These are phyloP conservation scores for Suhomyces atakaporum DNA, from an alignment of 1,139 yeast genomes.

Conservation along the genomic window DNA sequence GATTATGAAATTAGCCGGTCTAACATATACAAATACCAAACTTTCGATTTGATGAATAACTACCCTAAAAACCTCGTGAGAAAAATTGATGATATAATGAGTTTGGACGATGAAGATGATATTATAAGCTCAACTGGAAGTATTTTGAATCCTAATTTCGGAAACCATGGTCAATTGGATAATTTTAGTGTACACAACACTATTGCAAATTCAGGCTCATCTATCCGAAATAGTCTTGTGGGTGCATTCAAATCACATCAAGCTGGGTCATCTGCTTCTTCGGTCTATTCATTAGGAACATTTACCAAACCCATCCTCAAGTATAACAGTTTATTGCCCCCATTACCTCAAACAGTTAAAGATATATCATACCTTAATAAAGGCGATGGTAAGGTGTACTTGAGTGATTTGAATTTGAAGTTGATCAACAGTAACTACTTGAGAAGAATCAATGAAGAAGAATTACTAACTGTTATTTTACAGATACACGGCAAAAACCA, in stretches of 20 bases:
- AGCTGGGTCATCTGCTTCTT: constrained; percentile 30
- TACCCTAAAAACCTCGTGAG: constrained; percentile 35
- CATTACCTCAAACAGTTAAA: constrained; percentile 31
- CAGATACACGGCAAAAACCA: constrained; percentile 17
- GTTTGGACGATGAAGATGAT: constrained; percentile 16
- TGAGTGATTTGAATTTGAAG: constrained; percentile 46
- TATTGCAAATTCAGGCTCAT: constrained; percentile 4
- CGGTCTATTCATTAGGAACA: constrained; percentile 33
- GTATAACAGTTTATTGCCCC: constrained; percentile 43
- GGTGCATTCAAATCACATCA: constrained; percentile 11
- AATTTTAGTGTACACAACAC: constrained; percentile 2
- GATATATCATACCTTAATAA: constrained; percentile 31
- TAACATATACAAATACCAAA: constrained; percentile 37
- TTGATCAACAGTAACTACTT: constrained; percentile 38
- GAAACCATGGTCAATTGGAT: constrained; percentile 4
- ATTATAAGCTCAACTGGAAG: constrained; percentile 8
- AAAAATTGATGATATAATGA: constrained; percentile 27
- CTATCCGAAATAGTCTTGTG: constrained; percentile 6
- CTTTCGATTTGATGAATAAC: constrained; percentile 42
- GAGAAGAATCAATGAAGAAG: constrained; percentile 37
- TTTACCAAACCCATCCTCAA: constrained; percentile 33
- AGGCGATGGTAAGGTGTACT: constrained; percentile 43
- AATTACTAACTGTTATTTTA: constrained; percentile 36
- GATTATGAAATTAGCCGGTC: constrained; percentile 54
- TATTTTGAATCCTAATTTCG: constrained; percentile 6